Percentiles rank a stretch among this genome's conserved stretches.
phyloP scores from a whole-genome alignment of 2,329 filamentous ascomycete genomes.

The Fusarium dlaminii region DNA sequence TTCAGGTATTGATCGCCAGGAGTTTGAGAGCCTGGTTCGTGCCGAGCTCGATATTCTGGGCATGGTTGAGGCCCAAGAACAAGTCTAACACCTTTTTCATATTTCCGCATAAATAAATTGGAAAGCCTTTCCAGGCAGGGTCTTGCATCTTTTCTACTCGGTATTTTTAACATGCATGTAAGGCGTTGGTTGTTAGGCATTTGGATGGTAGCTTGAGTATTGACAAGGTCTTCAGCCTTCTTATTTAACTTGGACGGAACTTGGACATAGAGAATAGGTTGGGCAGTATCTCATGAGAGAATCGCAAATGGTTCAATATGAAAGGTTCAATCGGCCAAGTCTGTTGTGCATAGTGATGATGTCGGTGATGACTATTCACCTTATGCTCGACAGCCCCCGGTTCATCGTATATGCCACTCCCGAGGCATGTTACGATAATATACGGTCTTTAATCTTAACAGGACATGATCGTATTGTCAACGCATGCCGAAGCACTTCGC shows the following conservation, averaged over 20 bases:
- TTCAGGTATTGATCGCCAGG: conserved; percentile 76
- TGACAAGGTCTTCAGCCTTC: neutral
- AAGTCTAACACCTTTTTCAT: conserved; percentile 2
- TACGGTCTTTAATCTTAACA: neutral
- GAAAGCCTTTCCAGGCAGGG: neutral
- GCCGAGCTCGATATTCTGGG: conserved; percentile 76
- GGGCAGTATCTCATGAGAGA: conserved; percentile 18
- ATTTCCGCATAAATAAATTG: neutral
- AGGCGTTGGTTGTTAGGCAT: conserved; percentile 36
- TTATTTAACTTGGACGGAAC: conserved; percentile 8
- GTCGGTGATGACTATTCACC: neutral
- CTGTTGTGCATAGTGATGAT: neutral
- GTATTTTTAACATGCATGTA: conserved; percentile 29
- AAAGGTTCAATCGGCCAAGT: neutral
- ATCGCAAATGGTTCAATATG: conserved; percentile 19
- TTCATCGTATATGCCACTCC: neutral
- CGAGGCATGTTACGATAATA: too few species aligned
- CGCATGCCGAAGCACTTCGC: neutral
- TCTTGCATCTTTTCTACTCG: conserved; percentile 1
- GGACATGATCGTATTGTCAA: neutral
- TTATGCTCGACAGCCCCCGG: neutral
- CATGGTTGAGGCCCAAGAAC: conserved; percentile 70
- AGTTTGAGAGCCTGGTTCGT: conserved; percentile 78
- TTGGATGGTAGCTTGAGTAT: neutral
- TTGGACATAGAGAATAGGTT: neutral